Evolutionary conservation across 2,329 filamentous ascomycete genomes (phyloP).

Genomic region (Beauveria sp.): DNA sequence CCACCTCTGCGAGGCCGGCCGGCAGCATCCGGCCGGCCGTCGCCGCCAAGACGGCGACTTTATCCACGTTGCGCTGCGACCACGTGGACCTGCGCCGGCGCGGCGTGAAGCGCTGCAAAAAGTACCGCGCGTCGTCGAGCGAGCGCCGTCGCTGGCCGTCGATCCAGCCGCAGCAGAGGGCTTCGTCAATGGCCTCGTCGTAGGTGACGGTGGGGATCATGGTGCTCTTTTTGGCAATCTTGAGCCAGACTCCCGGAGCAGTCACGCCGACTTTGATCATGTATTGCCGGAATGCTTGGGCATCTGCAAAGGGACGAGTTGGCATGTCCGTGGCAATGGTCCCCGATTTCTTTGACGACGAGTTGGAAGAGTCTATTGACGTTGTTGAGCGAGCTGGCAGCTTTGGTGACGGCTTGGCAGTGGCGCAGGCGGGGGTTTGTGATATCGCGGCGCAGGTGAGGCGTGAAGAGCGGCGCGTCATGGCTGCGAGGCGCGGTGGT

Average conservation of each 20-base stretch:
- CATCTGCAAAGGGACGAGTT: conserved; percentile 21
- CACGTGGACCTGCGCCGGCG: conserved; percentile 47
- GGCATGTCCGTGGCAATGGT: conserved; percentile 8
- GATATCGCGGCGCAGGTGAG: not conserved
- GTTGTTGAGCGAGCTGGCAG: not conserved
- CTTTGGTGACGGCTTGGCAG: not conserved
- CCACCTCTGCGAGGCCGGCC: conserved; percentile 40
- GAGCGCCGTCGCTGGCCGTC: conserved; percentile 43
- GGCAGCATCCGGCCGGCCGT: conserved; percentile 39
- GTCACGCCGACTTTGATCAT: conserved; percentile 28
- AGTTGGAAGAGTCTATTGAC: not conserved
- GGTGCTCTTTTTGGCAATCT: conserved; percentile 40
- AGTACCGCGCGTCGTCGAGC: conserved; percentile 35
- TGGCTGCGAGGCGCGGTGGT: not conserved
- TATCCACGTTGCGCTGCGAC: conserved; percentile 52
- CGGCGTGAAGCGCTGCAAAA: conserved; percentile 51
- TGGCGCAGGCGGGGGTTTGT: not conserved
- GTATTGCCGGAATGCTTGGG: conserved; percentile 28
- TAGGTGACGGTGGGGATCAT: conserved; percentile 37
- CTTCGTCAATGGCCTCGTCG: conserved; percentile 45
- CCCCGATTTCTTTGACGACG: not conserved
- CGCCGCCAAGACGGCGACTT: conserved; percentile 35
- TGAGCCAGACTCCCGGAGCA: conserved; percentile 35
- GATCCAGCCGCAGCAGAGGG: conserved; percentile 57
- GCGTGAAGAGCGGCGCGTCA: conserved; percentile 4